Evolutionary conservation across 2,329 filamentous ascomycete genomes (phyloP), one percentile per base, ranked within the genome.

Genomic region (Sclerotinia sclerotiorum): DNA sequence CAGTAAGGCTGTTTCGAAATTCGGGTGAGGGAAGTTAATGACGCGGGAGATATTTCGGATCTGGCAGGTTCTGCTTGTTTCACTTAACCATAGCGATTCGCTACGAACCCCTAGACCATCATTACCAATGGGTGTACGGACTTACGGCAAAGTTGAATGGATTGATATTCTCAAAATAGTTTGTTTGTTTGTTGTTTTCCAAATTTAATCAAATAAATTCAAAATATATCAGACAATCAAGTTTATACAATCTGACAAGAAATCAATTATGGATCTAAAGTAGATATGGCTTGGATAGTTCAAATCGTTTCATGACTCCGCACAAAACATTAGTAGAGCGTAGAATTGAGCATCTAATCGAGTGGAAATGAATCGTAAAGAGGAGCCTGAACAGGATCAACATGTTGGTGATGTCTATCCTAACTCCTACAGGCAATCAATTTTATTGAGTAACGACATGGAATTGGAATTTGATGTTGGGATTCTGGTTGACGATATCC

Each of bases 1-100:
- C n/a, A 51, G 13, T n/a, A 62, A 49, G 29, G 29, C 27, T 48
- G 63, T 65, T 65, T 65, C 63, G 39, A 17, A 51, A n/a, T 49
- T 49, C 27, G 3, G 13, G 35, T 6, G 19, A 49, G 44, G 42
- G 32, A 35, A 48, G 29, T 32, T 32, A 51, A 24, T 39, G 39
- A 42, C 13, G 49, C 13, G 15, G 46, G 29, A 49, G n/a, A 24
- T 39, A 27, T 29, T 51, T 62, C 21, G 58, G 46, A 62, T 51
- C 32, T 62, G 21, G 58, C 27, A 44, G 29, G 19, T 27, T 62
- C 29, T 62, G 29, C 46, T 29, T 42, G 54, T 60, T 61, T 49
- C 42, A 64, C 39, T 4, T 42, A 42, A 42, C 24, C 27, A 19
- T 24, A 39, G 32, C 8, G 35, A 42, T 42, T 64, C 24, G 48